Conservation (phyloP, 768 basidiomycete species). For the Lentinula sp. region DNA sequence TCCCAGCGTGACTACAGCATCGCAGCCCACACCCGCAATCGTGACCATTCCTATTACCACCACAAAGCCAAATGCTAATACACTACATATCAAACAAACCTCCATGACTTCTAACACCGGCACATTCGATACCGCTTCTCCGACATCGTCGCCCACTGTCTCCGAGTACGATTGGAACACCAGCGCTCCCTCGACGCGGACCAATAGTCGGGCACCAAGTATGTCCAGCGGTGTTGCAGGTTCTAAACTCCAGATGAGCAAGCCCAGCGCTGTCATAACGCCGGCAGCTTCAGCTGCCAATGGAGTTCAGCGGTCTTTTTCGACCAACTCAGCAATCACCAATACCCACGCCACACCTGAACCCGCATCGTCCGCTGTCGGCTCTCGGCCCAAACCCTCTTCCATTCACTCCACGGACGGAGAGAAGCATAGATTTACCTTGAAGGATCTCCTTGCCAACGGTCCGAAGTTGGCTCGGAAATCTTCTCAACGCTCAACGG, state of each 20-base stretch:
- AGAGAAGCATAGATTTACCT: slow-evolving; percentile 68
- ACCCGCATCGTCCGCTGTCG: not conserved
- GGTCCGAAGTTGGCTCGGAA: slow-evolving; percentile 74
- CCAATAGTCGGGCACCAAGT: slow-evolving; percentile 34
- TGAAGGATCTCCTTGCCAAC: slow-evolving; percentile 71
- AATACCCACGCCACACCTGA: slow-evolving; percentile 2
- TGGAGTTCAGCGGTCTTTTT: not conserved
- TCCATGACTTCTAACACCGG: not conserved
- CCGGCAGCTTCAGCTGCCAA: not conserved
- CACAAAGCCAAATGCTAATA: not conserved
- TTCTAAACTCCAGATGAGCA: slow-evolving; percentile 17
- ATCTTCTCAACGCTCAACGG: slow-evolving; percentile 65
- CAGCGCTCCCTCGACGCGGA: slow-evolving; percentile 41
- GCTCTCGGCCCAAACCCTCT: slow-evolving; percentile 26
- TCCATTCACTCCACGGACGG: slow-evolving; percentile 51
- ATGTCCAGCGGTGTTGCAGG: slow-evolving; percentile 27
- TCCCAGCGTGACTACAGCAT: not conserved
- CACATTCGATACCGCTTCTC: not conserved
- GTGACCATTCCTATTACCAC: not conserved
- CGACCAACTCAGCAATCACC: not conserved
- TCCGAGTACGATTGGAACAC: slow-evolving; percentile 40
- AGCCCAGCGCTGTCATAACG: not conserved
- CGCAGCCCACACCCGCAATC: not conserved
- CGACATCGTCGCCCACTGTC: slow-evolving; percentile 26
- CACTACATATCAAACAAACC: not conserved